A percentile compares a stretch with the other conserved stretches of the same genome.
These are phyloP conservation scores for Paecilomyces sp. DNA, from an alignment of 2,329 filamentous ascomycete genomes.

Conservation along the genomic window DNA sequence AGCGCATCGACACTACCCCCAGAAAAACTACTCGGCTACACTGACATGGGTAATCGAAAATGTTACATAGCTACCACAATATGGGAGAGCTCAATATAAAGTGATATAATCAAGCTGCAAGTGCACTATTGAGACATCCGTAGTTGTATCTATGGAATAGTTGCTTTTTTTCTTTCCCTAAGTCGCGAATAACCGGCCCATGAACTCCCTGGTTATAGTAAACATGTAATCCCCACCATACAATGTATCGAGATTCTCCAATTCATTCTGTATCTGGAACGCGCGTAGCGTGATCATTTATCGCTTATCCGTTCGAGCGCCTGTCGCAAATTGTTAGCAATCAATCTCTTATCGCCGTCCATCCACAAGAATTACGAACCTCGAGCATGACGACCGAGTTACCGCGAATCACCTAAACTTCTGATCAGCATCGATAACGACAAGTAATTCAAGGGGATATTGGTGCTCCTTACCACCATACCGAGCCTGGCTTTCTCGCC, in stretches of 20 bases:
- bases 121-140: neutral
- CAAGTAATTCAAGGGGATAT: neutral
- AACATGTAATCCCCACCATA: constrained; percentile 9
- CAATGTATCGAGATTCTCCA: neutral
- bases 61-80: neutral
- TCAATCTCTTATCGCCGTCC: neutral
- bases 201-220: constrained; percentile 30
- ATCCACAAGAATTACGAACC: constrained; percentile 31
- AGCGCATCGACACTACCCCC: neutral
- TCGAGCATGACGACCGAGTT: constrained; percentile 99
- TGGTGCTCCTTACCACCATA: constrained; percentile 66
- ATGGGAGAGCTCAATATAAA: neutral
- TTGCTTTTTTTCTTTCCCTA: constrained; percentile 1
- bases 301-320: constrained; percentile 38
- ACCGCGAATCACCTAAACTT: constrained; percentile 76
- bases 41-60: neutral
- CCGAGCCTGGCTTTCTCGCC: constrained; percentile 86
- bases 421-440: neutral
- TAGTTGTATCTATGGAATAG: neutral
- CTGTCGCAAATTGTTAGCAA: constrained; percentile 10
- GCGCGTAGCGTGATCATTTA: constrained; percentile 22
- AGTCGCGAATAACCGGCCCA: constrained; percentile 27
- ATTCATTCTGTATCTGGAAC: neutral
- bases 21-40: neutral
- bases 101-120: neutral